Base-by-base conservation (phyloP, 2,329 filamentous ascomycete species). In the Curvularia hawaiiensis region DNA sequence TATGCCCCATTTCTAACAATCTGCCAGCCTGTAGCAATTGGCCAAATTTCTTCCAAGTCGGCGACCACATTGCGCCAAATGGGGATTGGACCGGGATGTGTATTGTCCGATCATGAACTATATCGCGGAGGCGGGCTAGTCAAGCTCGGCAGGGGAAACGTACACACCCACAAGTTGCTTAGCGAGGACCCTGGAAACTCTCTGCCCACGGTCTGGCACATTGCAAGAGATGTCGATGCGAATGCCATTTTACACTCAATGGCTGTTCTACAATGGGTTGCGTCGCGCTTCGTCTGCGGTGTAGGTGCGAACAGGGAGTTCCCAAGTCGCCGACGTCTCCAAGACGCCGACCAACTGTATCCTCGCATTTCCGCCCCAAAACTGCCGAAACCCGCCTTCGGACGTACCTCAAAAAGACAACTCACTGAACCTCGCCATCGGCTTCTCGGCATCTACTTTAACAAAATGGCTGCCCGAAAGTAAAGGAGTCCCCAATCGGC, bases 171-270 rank as follows among this genome's bases (percentile, higher is more conserved):
- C 47, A 58, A 58, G 6, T 12, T 40, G 59, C 18, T 55, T 65
- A 69, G 65, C 41, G 50, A 44, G 45, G 31, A 44, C 50, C 45
- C 50, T 62, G 56, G 59, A 58, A 60, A 39, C 64, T 56, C 54
- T 47, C 52, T 52, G 60, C 56, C 57, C 53, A 56, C 61, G 16
- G n/a, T 8, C 35, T 18, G 35, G 35, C 7, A 16, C 7, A 3
- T 38, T 38, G 35, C 35, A 38, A 38, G 35, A 38, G 35, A 18
- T 38, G 8, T n/a, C 35, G 35, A 38, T 16, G 35, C 35, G 16
- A 38, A 38, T 7, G 10, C 14, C 35, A 10, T 18, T 8, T 18
- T 38, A 16, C 16, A 12, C 35, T 18, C 16, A 2, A 38, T 18
- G 16, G 16, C 8, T n/a, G 7, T 35, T 38, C 35, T 18, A 18